phyloP scores from a whole-genome alignment of 345 rosid genomes.

The Brassica carinata region DNA sequence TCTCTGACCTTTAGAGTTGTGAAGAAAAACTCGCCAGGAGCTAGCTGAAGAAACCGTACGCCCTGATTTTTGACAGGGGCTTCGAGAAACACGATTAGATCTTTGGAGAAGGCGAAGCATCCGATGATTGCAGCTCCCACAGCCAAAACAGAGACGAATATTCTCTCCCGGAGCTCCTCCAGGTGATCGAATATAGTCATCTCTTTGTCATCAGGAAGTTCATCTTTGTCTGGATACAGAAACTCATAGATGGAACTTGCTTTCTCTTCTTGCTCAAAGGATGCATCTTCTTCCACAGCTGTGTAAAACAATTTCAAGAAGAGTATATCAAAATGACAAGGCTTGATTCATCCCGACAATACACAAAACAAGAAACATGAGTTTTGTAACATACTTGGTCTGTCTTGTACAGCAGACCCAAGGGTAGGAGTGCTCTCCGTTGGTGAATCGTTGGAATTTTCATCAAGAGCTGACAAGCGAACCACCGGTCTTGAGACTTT shows the following conservation, averaged over 20 bases:
- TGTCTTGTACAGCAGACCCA: constrained; percentile 63
- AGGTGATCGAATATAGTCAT: constrained; percentile 97
- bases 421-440: constrained; percentile 40
- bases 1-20: constrained; percentile 76
- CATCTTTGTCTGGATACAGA: constrained; percentile 85
- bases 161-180: constrained; percentile 88
- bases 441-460: constrained; percentile 45
- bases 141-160: constrained; percentile 85
- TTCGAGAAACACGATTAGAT: constrained; percentile 81
- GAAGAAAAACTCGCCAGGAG: constrained; percentile 98
- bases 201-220: constrained; percentile 93
- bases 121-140: constrained; percentile 93
- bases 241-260: constrained; percentile 62
- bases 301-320: constrained; percentile 4
- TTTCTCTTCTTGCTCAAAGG: constrained; percentile 47
- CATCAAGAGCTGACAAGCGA: constrained; percentile 60
- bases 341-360: neutral
- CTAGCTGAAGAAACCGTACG: constrained; percentile 89
- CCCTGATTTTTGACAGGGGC: constrained; percentile 96
- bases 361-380: neutral
- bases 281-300: constrained; percentile 47
- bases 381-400: constrained; percentile 55
- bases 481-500: constrained; percentile 21
- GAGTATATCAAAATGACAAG: neutral
- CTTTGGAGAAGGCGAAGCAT: constrained; percentile 94